Conservation (phyloP, 2,329 filamentous ascomycete species). For the Mollisia scopiformis region DNA sequence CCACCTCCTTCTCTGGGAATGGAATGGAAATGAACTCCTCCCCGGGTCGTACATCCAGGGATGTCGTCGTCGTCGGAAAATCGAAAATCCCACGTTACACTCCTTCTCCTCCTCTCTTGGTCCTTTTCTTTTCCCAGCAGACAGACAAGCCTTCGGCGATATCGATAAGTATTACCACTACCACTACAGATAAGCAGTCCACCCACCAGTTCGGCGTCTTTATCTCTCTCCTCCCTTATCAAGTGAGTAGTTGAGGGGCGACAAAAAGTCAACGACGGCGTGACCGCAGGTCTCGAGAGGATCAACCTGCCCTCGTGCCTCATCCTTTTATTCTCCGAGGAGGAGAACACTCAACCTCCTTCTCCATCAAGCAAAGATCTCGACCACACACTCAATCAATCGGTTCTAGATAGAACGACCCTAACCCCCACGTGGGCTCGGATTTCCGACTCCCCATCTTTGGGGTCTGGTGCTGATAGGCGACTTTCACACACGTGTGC, state of each 20-base stretch:
- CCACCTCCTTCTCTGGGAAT: not conserved
- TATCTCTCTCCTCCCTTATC: not conserved
- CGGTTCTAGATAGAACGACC: not conserved
- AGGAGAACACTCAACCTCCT: too few species aligned
- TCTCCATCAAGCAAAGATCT: not conserved
- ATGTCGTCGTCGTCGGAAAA: not conserved
- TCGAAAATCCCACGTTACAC: not conserved
- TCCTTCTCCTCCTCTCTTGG: not conserved
- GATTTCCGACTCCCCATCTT: not conserved
- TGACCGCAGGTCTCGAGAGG: not conserved
- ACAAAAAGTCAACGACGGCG: not conserved
- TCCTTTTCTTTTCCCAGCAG: too few species aligned
- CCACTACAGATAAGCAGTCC: not conserved
- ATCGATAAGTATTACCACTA: too few species aligned
- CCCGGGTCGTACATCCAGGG: not conserved
- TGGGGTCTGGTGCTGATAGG: too few species aligned
- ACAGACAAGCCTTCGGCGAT: too few species aligned
- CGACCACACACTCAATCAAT: not conserved
- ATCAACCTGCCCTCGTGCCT: not conserved
- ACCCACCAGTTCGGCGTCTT: not conserved
- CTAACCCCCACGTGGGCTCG: not conserved
- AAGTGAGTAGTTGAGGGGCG: not conserved
- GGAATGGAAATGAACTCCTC: too few species aligned
- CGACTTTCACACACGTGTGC: not conserved
- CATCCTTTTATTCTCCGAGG: too few species aligned